Conservation (phyloP, 805 yeast genomes). For the Wickerhamiella allomyrinae region DNA sequence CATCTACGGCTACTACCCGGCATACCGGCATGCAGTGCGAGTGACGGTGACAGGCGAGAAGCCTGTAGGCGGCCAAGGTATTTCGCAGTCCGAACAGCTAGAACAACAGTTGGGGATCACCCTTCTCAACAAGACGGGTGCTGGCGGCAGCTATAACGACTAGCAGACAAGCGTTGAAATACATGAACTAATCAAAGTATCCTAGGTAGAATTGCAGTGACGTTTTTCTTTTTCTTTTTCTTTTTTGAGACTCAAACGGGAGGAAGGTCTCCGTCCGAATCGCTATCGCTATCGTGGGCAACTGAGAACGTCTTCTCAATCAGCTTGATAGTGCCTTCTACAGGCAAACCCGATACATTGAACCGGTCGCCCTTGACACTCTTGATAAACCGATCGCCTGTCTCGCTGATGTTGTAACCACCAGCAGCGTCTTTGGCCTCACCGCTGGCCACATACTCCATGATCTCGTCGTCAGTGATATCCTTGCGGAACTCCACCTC, state of each 20-base stretch:
- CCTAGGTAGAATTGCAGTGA: no score
- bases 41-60: constrained; percentile 65
- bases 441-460: constrained; percentile 46
- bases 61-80: constrained; percentile 28
- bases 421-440: constrained; percentile 85
- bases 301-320: constrained; percentile 23
- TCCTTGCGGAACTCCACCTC: constrained; percentile 25
- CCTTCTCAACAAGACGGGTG: constrained; percentile 19
- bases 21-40: constrained; percentile 58
- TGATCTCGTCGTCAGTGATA: constrained; percentile 41
- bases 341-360: constrained; percentile 83
- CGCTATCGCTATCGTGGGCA: constrained; percentile 18
- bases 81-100: constrained; percentile 15
- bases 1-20: constrained; percentile 57
- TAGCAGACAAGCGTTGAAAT: no score
- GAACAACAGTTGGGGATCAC: constrained; percentile 18
- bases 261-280: constrained; percentile 2
- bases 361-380: constrained; percentile 64
- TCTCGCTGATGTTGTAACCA: constrained; percentile 74
- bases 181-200: no score
- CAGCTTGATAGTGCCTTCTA: constrained; percentile 37
- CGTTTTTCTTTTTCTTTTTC: no score
- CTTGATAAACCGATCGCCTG: constrained; percentile 40
- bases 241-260: no score
- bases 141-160: constrained; percentile 23